Percentiles rank a stretch among this genome's conserved stretches.
Conservation (phyloP, 345 rosid genomes). For the Arabidopsis arenosa region DNA sequence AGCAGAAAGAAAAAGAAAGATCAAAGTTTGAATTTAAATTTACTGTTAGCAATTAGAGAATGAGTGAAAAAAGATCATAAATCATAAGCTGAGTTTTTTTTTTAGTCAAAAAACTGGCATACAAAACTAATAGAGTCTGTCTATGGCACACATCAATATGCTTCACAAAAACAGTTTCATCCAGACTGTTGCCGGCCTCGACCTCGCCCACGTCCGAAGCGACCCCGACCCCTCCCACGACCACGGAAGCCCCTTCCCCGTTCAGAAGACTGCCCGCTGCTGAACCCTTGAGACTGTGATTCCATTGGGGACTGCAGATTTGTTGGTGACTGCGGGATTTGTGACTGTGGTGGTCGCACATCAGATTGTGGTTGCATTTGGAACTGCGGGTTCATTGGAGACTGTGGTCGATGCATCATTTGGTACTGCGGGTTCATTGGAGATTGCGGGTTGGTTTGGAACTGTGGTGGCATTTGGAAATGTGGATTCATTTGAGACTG, state of each 20-base stretch:
- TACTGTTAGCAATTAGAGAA: slow-evolving; percentile 2
- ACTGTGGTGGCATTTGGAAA: slow-evolving; percentile 32
- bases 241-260: slow-evolving; percentile 53
- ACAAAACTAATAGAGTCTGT: slow-evolving; percentile 19
- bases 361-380: slow-evolving; percentile 41
- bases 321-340: slow-evolving; percentile 26
- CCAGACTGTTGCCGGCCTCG: slow-evolving; percentile 47
- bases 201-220: slow-evolving; percentile 53
- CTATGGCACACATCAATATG: slow-evolving; percentile 19
- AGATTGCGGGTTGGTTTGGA: slow-evolving; percentile 3
- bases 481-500: slow-evolving; percentile 23
- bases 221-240: slow-evolving; percentile 51
- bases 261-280: slow-evolving; percentile 47
- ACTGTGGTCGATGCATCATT: slow-evolving; percentile 35
- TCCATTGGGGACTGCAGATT: slow-evolving; percentile 38
- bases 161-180: slow-evolving; percentile 34
- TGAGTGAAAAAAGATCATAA: neutral
- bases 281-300: slow-evolving; percentile 49
- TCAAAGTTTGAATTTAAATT: slow-evolving; percentile 4
- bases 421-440: slow-evolving; percentile 32
- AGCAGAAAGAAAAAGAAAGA: neutral
- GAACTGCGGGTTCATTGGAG: slow-evolving; percentile 33
- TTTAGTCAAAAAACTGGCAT: slow-evolving; percentile 12
- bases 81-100: slow-evolving; percentile 3
- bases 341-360: slow-evolving; percentile 40